Base-by-base conservation (phyloP, 2,329 filamentous ascomycete species). In the Dryadomyces sulphureus region DNA sequence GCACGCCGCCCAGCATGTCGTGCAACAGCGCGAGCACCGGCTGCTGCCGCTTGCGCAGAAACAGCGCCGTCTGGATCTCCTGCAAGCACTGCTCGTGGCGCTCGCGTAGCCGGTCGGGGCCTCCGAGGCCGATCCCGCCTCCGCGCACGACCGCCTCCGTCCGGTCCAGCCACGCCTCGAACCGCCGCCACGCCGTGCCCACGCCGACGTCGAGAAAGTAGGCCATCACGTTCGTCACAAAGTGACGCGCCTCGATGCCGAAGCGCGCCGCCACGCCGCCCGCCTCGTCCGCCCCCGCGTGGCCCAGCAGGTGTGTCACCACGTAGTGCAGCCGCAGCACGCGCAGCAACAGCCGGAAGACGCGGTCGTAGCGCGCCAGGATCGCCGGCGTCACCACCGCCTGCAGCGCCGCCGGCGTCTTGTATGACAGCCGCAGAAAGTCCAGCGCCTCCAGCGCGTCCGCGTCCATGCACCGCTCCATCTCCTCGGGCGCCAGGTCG, bases 381-480 rank as follows among this genome's bases (percentile, higher is more conserved):
- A 81, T 73, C 0, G 69, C 60, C 0, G 77, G 69, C 0, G 86
- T 88, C 38, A 98, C 79, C 50, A 96, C 72, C 0, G 79, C 69
- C 36, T 79, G 70, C 0, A 96, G 67, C 1, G 85, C 77, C 0
- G 73, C 61, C 0, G 88, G 82, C 0, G 88, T 72, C 36, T 81
- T 84, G 62, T 95, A 96, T 40, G 88, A 83, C 7, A 98, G 66
- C 2, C 86, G 78, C 16, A 98, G 68, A 56, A 98, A 96, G 61
- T 96, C 92, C n/a, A 96, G 69, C 0, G 92, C 92, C 57, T 90
- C 80, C 17, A 96, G 72, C 0, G 81, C 83, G 57, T 85, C 75
- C 0, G 87, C 80, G 55, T 96, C 77, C 70, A 93, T 80, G 60
- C 88, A 90, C 50, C 74, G 79, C 45, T 87, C 77, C 41, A 94